Conservation (phyloP, 1,139 yeast species). For the Saccharomyces hybrid region DNA sequence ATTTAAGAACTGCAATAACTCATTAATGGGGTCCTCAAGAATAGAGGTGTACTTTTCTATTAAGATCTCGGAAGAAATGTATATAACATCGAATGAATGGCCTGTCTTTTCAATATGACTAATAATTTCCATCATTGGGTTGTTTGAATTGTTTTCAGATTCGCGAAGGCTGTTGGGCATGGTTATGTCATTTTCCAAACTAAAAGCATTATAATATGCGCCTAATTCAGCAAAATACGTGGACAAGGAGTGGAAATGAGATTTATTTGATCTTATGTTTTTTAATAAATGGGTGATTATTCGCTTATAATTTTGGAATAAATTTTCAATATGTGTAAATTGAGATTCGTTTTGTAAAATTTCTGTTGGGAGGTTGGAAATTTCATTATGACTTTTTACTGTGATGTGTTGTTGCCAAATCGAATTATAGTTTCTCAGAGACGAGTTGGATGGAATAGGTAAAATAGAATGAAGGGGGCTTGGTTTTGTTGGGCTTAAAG, state of each 20-base stretch:
- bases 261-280: constrained; percentile 51
- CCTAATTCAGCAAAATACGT: constrained; percentile 40
- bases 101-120: constrained; percentile 64
- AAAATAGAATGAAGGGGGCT: constrained; percentile 56
- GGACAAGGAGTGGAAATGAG: constrained; percentile 32
- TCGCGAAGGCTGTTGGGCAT: constrained; percentile 10
- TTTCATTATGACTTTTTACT: neutral
- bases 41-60: constrained; percentile 58
- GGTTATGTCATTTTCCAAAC: constrained; percentile 48
- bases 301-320: constrained; percentile 53
- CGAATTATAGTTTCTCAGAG: constrained; percentile 2
- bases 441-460: constrained; percentile 40
- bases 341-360: constrained; percentile 28
- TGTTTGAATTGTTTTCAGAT: constrained; percentile 19
- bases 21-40: constrained; percentile 78
- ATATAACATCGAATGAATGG: constrained; percentile 74
- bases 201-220: constrained; percentile 60
- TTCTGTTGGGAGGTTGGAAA: constrained; percentile 8
- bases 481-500: constrained; percentile 46
- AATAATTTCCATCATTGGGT: constrained; percentile 36
- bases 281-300: constrained; percentile 48
- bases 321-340: constrained; percentile 47
- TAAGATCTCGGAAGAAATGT: constrained; percentile 63
- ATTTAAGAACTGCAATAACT: constrained; percentile 71
- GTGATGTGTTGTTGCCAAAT: neutral